Conservation (phyloP, 164 flowering plant species). For the Warburgia ugandensis region DNA sequence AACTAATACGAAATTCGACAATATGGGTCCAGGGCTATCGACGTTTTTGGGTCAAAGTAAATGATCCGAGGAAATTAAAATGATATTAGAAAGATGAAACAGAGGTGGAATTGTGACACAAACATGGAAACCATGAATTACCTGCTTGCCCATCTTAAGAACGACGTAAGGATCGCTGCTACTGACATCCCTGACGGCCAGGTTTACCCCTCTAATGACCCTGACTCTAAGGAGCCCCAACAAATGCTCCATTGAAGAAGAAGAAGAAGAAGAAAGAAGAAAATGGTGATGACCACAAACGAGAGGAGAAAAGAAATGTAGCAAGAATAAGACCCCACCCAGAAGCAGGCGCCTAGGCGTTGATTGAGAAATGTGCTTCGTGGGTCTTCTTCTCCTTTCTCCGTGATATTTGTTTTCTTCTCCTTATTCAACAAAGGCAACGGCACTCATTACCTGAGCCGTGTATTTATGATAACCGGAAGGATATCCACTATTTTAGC, state of each 20-base stretch:
- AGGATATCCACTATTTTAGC: too few species aligned
- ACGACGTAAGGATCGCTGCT: slow-evolving; percentile 65
- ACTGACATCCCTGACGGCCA: slow-evolving; percentile 49
- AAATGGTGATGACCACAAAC: background rate
- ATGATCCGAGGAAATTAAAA: background rate
- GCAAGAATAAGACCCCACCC: too few species aligned
- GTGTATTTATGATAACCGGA: too few species aligned
- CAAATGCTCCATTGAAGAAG: slow-evolving; percentile 31
- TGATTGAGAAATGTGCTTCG: too few species aligned
- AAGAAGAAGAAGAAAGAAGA: background rate
- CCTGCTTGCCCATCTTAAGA: slow-evolving; percentile 58
- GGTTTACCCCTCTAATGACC: slow-evolving; percentile 41
- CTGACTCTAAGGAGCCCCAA: slow-evolving; percentile 55
- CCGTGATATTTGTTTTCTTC: too few species aligned
- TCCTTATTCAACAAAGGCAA: too few species aligned
- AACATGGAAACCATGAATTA: slow-evolving; percentile 1
- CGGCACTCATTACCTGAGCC: too few species aligned
- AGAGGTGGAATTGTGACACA: background rate
- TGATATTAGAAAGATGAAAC: background rate
- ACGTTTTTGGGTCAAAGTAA: too few species aligned
- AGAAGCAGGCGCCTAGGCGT: too few species aligned
- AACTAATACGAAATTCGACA: too few species aligned
- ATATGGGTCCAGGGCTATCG: too few species aligned
- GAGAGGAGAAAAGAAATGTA: background rate
- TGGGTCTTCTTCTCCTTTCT: too few species aligned